Conservation (phyloP, 345 rosid genomes). For the Cardiospermum halicacabum region DNA sequence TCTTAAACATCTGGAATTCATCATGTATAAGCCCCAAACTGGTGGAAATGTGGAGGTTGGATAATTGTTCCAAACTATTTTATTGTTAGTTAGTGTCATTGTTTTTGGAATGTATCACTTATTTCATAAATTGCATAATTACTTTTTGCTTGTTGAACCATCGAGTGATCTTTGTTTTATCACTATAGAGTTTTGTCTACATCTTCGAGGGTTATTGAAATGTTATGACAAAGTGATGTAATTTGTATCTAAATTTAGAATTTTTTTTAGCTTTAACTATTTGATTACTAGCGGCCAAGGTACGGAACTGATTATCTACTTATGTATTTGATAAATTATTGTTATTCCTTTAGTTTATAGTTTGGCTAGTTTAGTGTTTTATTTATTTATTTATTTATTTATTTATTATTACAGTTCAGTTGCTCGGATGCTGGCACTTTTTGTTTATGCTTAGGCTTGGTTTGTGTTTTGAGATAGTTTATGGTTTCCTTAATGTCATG, state of each 20-base stretch:
- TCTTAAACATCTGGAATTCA: constrained; percentile 72
- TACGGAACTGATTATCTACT: neutral
- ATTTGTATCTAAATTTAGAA: neutral
- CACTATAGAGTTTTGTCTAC: constrained; percentile 1
- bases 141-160: neutral
- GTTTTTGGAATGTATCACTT: constrained; percentile 6
- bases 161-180: neutral
- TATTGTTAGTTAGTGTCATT: constrained; percentile 5
- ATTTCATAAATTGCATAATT: neutral
- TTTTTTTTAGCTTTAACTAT: neutral
- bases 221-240: neutral
- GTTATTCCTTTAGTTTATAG: neutral
- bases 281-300: neutral
- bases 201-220: neutral
- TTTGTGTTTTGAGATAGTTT: neutral
- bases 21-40: constrained; percentile 74
- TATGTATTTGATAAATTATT: neutral
- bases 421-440: too few relatives aligned
- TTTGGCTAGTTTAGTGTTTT: too few relatives aligned
- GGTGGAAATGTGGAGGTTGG: constrained; percentile 65
- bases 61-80: constrained; percentile 11
- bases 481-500: neutral
- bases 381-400: too few relatives aligned
- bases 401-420: too few relatives aligned
- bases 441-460: too few relatives aligned